Base-by-base conservation (phyloP, 306 rosid genomes). In the Alnus rubra region DNA sequence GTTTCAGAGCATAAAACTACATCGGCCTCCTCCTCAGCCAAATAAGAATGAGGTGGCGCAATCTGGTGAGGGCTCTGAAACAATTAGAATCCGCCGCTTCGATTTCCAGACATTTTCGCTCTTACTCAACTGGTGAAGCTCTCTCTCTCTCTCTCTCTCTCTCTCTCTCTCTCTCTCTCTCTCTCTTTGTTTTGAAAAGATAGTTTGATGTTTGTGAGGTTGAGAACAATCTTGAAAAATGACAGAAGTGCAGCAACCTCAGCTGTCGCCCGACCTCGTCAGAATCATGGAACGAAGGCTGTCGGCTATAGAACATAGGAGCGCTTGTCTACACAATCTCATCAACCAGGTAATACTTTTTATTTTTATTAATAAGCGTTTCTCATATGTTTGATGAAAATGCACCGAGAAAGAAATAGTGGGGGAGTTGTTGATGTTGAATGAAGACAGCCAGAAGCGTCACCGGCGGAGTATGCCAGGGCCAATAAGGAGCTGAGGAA, bases 401-500 rank as follows among this genome's bases (percentile, higher is more conserved):
- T 19, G 28, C 3, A 59, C 28, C 33, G 2, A 28, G 33, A 73
- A 51, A 44, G 79, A 68, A 82, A 78, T 85, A 45, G 54, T 80
- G 69, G 60, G 75, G 74, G 63, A 76, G 71, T 80, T 74, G 73
- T 59, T 12, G 69, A 76, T 84, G 73, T 85, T 90, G 82, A 77
- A 80, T 88, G 90, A 92, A 92, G 94, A 88, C 94, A 94, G 98
- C 91, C 97, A 45, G 91, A 89, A 86, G 88, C 89, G 79, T 73
- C 94, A 33, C 96, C 97, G 14, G 80, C 88, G 23, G 97, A 92
- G 80, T 92, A 86, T 78, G 97, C 97, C 14, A 86, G 81, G 86
- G 97, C 97, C 48, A 92, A 90, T 73, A 94, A 92, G 91, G 98
- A 94, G 92, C 97, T 94, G 69, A 88, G 92, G 45, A 90, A 85